A percentile compares a stretch with the other conserved stretches of the same genome.
phyloP scores from a whole-genome alignment of 495 filamentous ascomycete genomes.

The Talaromyces nanjingensis region DNA sequence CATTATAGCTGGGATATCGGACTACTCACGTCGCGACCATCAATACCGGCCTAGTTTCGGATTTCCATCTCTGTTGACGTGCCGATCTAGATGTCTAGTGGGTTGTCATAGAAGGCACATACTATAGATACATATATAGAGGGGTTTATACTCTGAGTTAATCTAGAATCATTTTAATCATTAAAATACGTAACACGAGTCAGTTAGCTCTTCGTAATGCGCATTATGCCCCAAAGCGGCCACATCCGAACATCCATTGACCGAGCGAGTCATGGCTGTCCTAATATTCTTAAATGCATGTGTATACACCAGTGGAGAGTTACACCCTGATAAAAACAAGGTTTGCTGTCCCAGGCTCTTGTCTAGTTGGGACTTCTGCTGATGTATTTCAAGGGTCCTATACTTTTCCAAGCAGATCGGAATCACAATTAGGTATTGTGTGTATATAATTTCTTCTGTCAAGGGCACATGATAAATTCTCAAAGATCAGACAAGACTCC shows the following conservation, averaged over 20 bases:
- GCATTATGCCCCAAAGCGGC: not conserved
- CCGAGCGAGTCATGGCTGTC: not conserved
- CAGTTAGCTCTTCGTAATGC: not conserved
- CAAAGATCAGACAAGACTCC: too few relatives aligned
- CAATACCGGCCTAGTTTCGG: not conserved
- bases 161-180: not conserved
- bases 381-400: too few relatives aligned
- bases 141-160: not conserved
- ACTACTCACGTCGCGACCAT: not conserved
- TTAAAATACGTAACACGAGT: not conserved
- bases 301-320: too few relatives aligned
- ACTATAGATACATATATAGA: not conserved
- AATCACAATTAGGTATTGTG: too few relatives aligned
- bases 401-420: too few relatives aligned
- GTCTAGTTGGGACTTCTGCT: too few relatives aligned
- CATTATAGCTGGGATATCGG: not conserved
- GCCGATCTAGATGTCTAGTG: not conserved
- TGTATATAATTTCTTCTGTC: too few relatives aligned
- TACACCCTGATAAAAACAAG: too few relatives aligned
- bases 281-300: too few relatives aligned
- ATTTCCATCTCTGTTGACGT: not conserved
- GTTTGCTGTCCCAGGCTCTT: too few relatives aligned
- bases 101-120: not conserved
- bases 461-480: too few relatives aligned
- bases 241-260: not conserved